A percentile compares a stretch with the other conserved stretches of the same genome.
These are phyloP conservation scores for Malassezia japonica DNA, from an alignment of 1,284 basidiomycete genomes.

Conservation along the genomic window DNA sequence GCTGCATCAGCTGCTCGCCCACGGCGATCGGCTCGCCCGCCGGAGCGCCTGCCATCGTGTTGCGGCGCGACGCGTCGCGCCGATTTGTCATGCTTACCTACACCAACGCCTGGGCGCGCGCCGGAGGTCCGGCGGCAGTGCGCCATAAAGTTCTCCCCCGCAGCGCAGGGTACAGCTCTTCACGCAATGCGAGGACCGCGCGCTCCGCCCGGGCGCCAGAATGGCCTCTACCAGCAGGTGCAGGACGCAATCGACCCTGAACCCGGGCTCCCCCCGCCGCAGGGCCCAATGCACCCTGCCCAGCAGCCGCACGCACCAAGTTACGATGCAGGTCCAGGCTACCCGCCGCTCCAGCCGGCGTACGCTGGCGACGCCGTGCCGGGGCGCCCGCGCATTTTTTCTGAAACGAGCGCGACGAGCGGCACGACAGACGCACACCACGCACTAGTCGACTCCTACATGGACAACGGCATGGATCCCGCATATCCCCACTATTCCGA, in stretches of 20 bases:
- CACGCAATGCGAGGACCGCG: not conserved
- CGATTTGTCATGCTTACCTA: too few relatives aligned
- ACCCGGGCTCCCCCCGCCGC: not conserved
- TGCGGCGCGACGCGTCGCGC: not conserved
- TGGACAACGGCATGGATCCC: not conserved
- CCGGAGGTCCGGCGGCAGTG: too few relatives aligned
- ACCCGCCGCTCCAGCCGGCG: not conserved
- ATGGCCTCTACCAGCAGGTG: too few relatives aligned
- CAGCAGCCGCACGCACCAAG: not conserved
- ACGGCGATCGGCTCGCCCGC: slow-evolving; percentile 4
- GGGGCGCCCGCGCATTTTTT: not conserved
- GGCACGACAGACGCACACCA: not conserved
- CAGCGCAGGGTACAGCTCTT: too few relatives aligned
- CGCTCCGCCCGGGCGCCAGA: too few relatives aligned
- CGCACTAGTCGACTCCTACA: not conserved
- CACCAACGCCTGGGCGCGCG: too few relatives aligned
- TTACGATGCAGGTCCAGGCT: not conserved
- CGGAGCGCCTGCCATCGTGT: not conserved
- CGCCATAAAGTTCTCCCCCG: too few relatives aligned
- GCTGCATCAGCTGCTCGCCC: slow-evolving; percentile 75
- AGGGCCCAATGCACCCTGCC: too few relatives aligned
- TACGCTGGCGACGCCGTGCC: not conserved
- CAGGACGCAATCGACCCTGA: too few relatives aligned
- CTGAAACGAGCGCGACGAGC: not conserved
- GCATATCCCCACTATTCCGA: too few relatives aligned